phyloP scores from a whole-genome alignment of 768 basidiomycete species.

The Russula dissimulans region DNA sequence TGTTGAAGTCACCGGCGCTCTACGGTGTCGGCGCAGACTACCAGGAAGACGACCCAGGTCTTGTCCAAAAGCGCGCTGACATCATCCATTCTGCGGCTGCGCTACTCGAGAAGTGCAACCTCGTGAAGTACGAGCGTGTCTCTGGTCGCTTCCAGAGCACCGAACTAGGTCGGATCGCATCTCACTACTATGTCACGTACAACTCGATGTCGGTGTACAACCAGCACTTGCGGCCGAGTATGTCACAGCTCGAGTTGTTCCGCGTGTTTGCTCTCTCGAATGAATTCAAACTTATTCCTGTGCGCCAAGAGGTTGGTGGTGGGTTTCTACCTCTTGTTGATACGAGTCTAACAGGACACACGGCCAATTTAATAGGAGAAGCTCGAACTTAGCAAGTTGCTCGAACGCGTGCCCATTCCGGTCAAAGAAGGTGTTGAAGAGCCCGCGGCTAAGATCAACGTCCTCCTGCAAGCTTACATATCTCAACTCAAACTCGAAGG shows the following conservation, averaged over 20 bases:
- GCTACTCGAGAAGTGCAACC: constrained; percentile 85
- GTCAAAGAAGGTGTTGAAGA: constrained; percentile 97
- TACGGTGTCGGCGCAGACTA: constrained; percentile 90
- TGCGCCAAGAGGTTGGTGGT: constrained; percentile 51
- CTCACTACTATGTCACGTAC: constrained; percentile 92
- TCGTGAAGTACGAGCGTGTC: constrained; percentile 88
- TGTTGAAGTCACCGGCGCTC: constrained; percentile 81
- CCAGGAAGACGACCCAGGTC: constrained; percentile 68
- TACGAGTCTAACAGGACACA: not conserved
- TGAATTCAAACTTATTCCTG: constrained; percentile 89
- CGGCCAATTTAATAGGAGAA: constrained; percentile 47
- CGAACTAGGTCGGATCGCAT: constrained; percentile 89
- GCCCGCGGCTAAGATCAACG: constrained; percentile 95
- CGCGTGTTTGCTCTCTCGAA: constrained; percentile 91
- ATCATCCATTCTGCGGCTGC: constrained; percentile 91
- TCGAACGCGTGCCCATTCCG: constrained; percentile 94
- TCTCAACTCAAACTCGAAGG: constrained; percentile 91
- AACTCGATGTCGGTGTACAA: constrained; percentile 96
- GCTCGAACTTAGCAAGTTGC: constrained; percentile 77
- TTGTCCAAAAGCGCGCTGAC: constrained; percentile 91
- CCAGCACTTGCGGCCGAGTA: constrained; percentile 79
- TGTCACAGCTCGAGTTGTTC: constrained; percentile 87
- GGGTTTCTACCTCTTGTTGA: constrained; percentile 1
- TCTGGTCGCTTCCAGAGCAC: constrained; percentile 87
- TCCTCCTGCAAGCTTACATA: constrained; percentile 89